Evolutionary conservation across 352 stramenopile genomes (phyloP).

Genomic region (Pythium myriotylum): DNA sequence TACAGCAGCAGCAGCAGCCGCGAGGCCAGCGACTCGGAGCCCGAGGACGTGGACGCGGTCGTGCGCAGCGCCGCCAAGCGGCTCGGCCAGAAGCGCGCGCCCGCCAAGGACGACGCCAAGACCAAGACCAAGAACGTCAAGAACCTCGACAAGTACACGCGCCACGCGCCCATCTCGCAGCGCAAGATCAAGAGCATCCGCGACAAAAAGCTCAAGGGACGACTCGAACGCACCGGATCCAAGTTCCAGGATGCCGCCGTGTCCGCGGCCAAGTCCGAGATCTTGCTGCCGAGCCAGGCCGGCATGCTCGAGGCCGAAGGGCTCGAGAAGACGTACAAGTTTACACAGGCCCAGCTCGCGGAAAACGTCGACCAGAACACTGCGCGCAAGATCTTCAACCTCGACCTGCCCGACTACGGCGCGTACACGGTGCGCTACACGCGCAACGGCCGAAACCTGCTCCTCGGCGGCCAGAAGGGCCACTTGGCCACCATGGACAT

Average conservation of each 20-base stretch:
- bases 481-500: conserved; percentile 96
- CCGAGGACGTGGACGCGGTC: conserved; percentile 57
- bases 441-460: conserved; percentile 94
- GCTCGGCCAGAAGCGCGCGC: conserved; percentile 40
- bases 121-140: conserved; percentile 45
- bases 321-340: conserved; percentile 96
- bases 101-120: conserved; percentile 19
- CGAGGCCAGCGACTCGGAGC: conserved; percentile 50
- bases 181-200: conserved; percentile 72
- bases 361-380: conserved; percentile 94
- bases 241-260: conserved; percentile 86
- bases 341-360: conserved; percentile 91
- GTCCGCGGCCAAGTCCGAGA: conserved; percentile 89
- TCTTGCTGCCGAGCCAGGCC: conserved; percentile 85
- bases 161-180: conserved; percentile 53
- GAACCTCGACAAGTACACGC: conserved; percentile 79
- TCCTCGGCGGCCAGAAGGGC: conserved; percentile 93
- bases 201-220: conserved; percentile 89
- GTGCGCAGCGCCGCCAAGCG: conserved; percentile 65
- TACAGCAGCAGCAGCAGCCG: conserved; percentile 40
- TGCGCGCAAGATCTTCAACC: conserved; percentile 94
- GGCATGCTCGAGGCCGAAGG: conserved; percentile 94
- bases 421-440: conserved; percentile 96
- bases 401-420: conserved; percentile 92
- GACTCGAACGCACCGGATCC: conserved; percentile 65